Base-by-base conservation (phyloP, 805 yeast genomes). In the Pichia ethanolica region DNA sequence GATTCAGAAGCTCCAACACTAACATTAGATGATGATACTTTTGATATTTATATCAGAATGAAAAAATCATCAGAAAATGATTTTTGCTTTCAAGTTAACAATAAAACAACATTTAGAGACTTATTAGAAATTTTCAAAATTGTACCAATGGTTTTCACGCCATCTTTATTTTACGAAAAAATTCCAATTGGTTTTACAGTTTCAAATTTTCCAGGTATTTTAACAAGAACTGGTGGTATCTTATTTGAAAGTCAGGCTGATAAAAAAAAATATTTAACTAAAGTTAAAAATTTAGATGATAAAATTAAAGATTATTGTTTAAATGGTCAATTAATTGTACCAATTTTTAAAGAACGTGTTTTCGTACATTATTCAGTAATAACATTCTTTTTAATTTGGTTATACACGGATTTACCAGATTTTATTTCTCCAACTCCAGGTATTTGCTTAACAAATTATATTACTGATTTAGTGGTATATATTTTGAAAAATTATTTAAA, bases 321-420 rank as follows among this genome's bases (percentile, higher is more conserved):
- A 88, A 96, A 96, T 14, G 96, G 96, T 36, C 97, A 91, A 71
- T 76, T 93, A 65, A 71, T 93, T 50, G 59, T 84, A 20, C 96
- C 96, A 5, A 65, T 72, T 28, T 88, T 95, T 89, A 68, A 71
- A 52, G 68, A 68, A 51, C 71, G 78, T 59, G 57, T 66, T 30
- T 68, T 71, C 52, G 54, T 62, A n/a, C 73, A 71, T 32, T 74
- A 66, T 54, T 56, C 72, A 35, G 62, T 74, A 47, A 45, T 71
- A 14, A 45, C 73, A 1, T 50, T 70, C 5, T 68, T 87, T 58
- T 46, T 76, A 9, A 67, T 69, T 14, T 93, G 99, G 98, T 75
- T 93, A 51, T 93, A 90, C 66, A 82, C 96, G 1, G 98, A 93
- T 69, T 74, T 93, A 64, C 99, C 99, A 2, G 96, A 89, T 61